Evolutionary conservation across 23 red algal species (phyloP).

Genomic region (Gracilaria domingensis): DNA sequence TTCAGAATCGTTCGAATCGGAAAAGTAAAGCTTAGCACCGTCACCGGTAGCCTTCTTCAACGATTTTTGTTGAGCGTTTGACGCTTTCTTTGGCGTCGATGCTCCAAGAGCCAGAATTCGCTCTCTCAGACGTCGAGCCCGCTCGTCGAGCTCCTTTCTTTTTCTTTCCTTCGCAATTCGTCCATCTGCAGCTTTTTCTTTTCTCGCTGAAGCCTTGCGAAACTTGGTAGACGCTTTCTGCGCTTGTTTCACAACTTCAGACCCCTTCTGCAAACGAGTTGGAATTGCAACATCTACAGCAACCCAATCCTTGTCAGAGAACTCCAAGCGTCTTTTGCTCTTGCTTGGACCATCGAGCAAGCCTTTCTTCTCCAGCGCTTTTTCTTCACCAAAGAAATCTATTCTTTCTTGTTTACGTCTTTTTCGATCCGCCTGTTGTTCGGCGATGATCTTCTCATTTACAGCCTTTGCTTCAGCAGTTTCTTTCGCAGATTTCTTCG

Average conservation of each 20-base stretch:
- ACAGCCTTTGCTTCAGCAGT: neutral
- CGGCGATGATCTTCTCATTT: constrained; percentile 3
- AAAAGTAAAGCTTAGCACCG: no score
- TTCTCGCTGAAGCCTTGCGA: neutral
- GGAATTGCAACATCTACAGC: constrained; percentile 22
- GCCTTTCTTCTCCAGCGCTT: neutral
- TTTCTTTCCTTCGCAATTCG: neutral
- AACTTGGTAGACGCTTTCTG: neutral
- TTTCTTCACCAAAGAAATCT: neutral
- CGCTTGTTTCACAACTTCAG: neutral
- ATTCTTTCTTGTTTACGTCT: neutral
- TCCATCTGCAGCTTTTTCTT: neutral
- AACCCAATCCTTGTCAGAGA: constrained; percentile 13
- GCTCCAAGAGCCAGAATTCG: neutral
- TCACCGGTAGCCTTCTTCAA: no score
- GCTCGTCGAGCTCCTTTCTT: neutral
- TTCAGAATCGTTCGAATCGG: no score
- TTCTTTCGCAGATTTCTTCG: constrained; percentile 25
- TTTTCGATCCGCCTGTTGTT: neutral
- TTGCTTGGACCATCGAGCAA: neutral
- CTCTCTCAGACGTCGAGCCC: neutral
- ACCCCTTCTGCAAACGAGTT: neutral
- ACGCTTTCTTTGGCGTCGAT: no score
- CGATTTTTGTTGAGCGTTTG: no score
- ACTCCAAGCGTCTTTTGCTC: neutral